Conservation (phyloP, 441 rosid species). For the Gossypium aridum region DNA sequence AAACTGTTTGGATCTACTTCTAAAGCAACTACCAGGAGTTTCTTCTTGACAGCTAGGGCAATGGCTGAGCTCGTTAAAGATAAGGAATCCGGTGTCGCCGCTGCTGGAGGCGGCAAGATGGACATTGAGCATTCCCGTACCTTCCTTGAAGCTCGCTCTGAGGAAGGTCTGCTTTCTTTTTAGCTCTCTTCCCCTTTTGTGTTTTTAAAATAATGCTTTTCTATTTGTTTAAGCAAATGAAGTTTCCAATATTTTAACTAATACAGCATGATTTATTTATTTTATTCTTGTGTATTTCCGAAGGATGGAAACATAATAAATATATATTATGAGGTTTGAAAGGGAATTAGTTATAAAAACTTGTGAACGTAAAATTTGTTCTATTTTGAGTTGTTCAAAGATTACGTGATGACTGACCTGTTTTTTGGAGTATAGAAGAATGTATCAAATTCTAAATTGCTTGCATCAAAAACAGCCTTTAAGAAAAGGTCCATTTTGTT, state of each 20-base stretch:
- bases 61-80: slow-evolving; percentile 65
- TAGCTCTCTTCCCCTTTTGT: neutral
- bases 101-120: slow-evolving; percentile 10
- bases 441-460: neutral
- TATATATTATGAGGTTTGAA: neutral
- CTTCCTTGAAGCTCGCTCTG: slow-evolving; percentile 66
- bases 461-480: neutral
- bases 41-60: slow-evolving; percentile 30
- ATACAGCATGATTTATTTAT: neutral
- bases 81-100: slow-evolving; percentile 37
- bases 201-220: neutral
- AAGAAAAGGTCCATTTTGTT: neutral
- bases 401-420: neutral
- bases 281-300: neutral
- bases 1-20: neutral
- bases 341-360: neutral
- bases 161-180: slow-evolving; percentile 42
- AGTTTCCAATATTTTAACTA: neutral
- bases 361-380: neutral
- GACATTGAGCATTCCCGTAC: slow-evolving; percentile 39
- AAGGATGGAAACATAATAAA: neutral
- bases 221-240: neutral
- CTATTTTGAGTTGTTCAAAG: neutral
- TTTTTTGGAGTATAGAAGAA: neutral
- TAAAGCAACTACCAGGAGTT: slow-evolving; percentile 19